These are phyloP conservation scores for Phytophthora sojae DNA, from an alignment of 352 stramenopile species.

Conservation along the genomic window DNA sequence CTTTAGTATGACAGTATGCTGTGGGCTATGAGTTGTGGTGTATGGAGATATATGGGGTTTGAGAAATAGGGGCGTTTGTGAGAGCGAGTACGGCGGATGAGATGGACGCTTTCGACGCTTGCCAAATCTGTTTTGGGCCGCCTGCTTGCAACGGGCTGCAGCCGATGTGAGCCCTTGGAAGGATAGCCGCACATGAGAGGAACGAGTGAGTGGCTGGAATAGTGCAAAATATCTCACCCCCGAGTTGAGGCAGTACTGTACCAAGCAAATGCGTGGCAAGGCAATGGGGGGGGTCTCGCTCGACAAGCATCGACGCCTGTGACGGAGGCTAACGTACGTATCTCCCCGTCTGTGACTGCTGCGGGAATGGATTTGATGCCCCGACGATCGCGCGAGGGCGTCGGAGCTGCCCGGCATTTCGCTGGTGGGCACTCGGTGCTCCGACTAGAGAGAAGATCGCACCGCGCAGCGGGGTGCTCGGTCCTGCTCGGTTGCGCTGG, in stretches of 20 bases:
- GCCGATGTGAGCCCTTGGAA: constrained; percentile 26
- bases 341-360: constrained; percentile 17
- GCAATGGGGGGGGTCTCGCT: too few relatives aligned
- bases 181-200: constrained; percentile 2
- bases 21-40: too few relatives aligned
- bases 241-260: too few relatives aligned
- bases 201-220: constrained; percentile 19
- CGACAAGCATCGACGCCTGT: neutral
- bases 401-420: constrained; percentile 14
- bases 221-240: too few relatives aligned
- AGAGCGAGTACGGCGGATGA: neutral
- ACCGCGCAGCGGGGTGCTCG: too few relatives aligned
- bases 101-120: neutral
- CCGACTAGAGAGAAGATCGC: constrained; percentile 25
- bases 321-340: constrained; percentile 2
- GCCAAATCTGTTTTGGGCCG: neutral
- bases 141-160: constrained; percentile 8
- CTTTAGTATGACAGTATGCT: neutral
- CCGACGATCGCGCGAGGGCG: constrained; percentile 22
- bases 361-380: constrained; percentile 35
- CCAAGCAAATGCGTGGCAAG: too few relatives aligned
- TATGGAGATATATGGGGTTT: neutral
- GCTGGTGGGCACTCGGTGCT: constrained; percentile 16
- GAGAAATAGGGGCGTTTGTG: neutral
- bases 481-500: too few relatives aligned